These are phyloP conservation scores for Starmerella ratchasimensis DNA, from an alignment of 805 yeast genomes.

Conservation along the genomic window DNA sequence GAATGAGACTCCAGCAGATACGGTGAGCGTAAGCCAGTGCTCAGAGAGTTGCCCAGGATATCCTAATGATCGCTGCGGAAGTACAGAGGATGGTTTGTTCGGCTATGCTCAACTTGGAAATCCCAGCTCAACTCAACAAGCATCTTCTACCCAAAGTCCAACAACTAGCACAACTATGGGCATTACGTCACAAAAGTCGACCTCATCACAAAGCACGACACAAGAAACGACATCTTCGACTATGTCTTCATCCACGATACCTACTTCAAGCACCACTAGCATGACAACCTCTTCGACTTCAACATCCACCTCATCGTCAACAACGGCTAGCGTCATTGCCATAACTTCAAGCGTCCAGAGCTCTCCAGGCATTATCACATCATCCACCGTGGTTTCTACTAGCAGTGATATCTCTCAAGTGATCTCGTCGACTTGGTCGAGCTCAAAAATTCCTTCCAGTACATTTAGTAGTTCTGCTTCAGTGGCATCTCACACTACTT, in stretches of 20 bases:
- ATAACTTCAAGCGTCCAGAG: background rate
- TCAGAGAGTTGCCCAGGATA: conserved; percentile 34
- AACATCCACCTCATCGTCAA: background rate
- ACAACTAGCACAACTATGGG: conserved; percentile 14
- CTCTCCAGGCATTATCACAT: background rate
- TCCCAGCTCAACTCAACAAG: conserved; percentile 25
- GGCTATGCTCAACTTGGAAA: conserved; percentile 38
- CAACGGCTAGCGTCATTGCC: conserved; percentile 3
- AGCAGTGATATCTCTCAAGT: background rate
- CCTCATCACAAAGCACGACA: conserved; percentile 6
- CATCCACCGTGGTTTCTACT: conserved; percentile 3
- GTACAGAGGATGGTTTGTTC: conserved; percentile 31
- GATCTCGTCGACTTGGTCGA: background rate
- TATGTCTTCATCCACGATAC: conserved; percentile 1
- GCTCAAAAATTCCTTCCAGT: conserved; percentile 20
- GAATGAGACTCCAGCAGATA: conserved; percentile 34
- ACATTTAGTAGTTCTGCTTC: conserved; percentile 1
- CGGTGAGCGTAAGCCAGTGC: conserved; percentile 28
- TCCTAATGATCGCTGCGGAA: conserved; percentile 34
- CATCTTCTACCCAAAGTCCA: conserved; percentile 10
- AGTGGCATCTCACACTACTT: background rate
- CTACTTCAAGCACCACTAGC: conserved; percentile 1
- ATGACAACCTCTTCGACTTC: conserved; percentile 1
- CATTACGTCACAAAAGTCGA: conserved; percentile 5
- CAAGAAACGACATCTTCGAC: conserved; percentile 13